Conservation (phyloP, 192 early-diverging fungal genomes). For the Linnemannia schmuckeri region DNA sequence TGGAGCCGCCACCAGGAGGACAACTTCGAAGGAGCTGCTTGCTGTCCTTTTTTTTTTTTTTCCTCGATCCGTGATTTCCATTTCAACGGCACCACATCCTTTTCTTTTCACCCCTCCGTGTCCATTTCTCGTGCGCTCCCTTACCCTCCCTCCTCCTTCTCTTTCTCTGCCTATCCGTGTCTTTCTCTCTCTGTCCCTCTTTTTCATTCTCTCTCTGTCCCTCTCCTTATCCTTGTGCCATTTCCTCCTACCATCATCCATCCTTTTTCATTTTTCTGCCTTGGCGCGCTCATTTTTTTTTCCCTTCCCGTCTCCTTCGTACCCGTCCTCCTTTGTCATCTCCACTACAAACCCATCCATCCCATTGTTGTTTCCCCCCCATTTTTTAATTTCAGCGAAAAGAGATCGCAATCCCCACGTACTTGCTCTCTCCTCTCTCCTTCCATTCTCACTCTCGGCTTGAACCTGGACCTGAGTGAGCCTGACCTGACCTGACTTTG, state of each 20-base stretch:
- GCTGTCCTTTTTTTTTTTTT: background rate
- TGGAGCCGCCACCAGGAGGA: constrained; percentile 24
- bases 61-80: constrained; percentile 31
- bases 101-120: background rate
- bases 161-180: background rate
- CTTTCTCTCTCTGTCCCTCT: background rate
- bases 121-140: constrained; percentile 8
- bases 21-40: background rate
- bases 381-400: background rate
- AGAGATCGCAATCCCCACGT: background rate
- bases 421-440: background rate
- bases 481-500: background rate
- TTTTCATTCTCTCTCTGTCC: constrained; percentile 5
- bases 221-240: constrained; percentile 7
- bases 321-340: background rate
- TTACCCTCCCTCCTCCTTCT: constrained; percentile 13
- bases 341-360: constrained; percentile 8
- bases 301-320: background rate
- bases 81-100: background rate
- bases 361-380: background rate
- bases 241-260: constrained; percentile 2
- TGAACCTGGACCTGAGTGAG: constrained; percentile 8
- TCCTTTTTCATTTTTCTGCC: constrained; percentile 7
- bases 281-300: background rate
- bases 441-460: constrained; percentile 2